Percentiles rank a stretch among this genome's conserved stretches.
Evolutionary conservation across 2,329 filamentous ascomycete genomes (phyloP).

Genomic region (Xylariaceae sp.): DNA sequence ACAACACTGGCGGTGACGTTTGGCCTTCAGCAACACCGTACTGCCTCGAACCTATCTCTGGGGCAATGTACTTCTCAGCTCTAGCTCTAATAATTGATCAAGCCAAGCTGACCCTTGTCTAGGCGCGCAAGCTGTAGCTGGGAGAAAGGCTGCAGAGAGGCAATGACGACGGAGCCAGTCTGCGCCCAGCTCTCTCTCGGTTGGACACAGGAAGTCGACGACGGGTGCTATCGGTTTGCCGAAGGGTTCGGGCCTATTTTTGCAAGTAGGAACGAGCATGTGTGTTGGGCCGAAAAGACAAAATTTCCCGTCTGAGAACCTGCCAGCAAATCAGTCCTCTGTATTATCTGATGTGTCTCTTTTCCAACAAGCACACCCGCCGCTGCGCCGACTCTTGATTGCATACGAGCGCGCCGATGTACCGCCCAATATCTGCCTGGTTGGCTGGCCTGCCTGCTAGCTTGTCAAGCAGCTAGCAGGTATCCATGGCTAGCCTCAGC

Average conservation of each 20-base stretch:
- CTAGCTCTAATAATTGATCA: constrained; percentile 3
- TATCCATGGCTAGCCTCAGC: constrained; percentile 12
- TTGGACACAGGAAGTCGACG: constrained; percentile 4
- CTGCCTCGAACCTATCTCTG: constrained; percentile 15
- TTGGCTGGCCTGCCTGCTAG: constrained; percentile 14
- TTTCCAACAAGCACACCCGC: constrained; percentile 1
- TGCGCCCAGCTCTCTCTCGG: neutral
- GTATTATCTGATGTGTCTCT: constrained; percentile 12
- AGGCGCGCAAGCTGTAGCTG: constrained; percentile 3
- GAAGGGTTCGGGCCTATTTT: constrained; percentile 4
- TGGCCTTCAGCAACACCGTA: neutral
- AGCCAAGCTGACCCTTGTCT: constrained; percentile 5
- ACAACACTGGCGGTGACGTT: constrained; percentile 5
- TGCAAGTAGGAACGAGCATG: constrained; percentile 2
- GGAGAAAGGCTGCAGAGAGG: neutral
- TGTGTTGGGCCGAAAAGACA: constrained; percentile 9
- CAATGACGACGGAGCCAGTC: neutral
- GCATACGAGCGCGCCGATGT: constrained; percentile 3
- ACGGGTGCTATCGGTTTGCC: constrained; percentile 7
- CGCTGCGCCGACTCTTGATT: constrained; percentile 1
- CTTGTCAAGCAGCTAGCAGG: constrained; percentile 10
- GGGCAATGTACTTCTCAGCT: constrained; percentile 8
- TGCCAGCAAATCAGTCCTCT: constrained; percentile 15
- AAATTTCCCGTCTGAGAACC: constrained; percentile 7
- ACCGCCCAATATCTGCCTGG: neutral